Percentiles rank a stretch among this genome's conserved stretches.
phyloP scores from a whole-genome alignment of 2,329 filamentous ascomycete species.

The Colletotrichum euphorbiae region DNA sequence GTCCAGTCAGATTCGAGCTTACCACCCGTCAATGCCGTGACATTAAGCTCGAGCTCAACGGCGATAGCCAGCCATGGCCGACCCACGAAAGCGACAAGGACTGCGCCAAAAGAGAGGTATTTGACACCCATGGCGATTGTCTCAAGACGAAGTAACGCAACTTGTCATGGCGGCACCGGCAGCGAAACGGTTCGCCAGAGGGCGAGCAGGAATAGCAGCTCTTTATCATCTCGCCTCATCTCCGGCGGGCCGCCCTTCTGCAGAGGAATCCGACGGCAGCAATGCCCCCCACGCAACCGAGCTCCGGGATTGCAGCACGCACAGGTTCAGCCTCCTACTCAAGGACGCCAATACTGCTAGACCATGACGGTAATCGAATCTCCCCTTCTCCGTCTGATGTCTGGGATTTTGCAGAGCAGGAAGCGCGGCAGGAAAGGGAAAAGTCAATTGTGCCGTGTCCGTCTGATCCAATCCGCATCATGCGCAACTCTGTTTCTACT shows the following conservation, averaged over 20 bases:
- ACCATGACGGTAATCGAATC: conserved; percentile 3
- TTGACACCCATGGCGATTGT: conserved; percentile 27
- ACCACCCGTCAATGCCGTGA: conserved; percentile 49
- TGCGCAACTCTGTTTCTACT: neutral
- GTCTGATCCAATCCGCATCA: neutral
- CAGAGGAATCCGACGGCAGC: neutral
- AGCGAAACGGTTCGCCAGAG: neutral
- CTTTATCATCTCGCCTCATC: conserved; percentile 35
- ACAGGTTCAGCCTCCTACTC: conserved; percentile 12
- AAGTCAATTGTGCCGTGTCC: too few species aligned
- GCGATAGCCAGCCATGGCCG: conserved; percentile 25
- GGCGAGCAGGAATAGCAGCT: conserved; percentile 5
- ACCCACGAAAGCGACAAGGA: conserved; percentile 22
- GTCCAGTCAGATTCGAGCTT: conserved; percentile 57
- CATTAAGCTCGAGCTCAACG: conserved; percentile 42
- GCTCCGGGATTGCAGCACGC: conserved; percentile 11
- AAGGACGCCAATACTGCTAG: conserved; percentile 10
- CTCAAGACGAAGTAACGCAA: conserved; percentile 14
- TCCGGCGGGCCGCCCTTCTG: neutral
- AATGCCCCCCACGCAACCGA: conserved; percentile 8
- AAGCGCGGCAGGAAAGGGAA: neutral
- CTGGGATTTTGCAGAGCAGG: neutral
- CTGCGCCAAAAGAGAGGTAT: conserved; percentile 27
- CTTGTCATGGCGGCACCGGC: conserved; percentile 32
- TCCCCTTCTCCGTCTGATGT: neutral